Evolutionary conservation across 2,329 filamentous ascomycete species (phyloP).

Genomic region (Sporothrix luriei): DNA sequence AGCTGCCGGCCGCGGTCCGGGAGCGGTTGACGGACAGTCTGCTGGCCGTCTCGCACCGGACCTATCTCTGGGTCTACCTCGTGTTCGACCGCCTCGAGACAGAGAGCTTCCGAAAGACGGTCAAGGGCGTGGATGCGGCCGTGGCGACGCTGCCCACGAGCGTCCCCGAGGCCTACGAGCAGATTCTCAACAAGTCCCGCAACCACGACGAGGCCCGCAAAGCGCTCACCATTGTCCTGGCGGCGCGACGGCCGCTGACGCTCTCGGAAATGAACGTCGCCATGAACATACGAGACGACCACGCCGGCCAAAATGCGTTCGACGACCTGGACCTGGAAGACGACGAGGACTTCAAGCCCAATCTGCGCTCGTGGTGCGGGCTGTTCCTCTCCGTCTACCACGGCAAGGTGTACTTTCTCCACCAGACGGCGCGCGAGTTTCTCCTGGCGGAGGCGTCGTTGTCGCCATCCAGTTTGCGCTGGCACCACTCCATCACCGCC

Average conservation of each 20-base stretch:
- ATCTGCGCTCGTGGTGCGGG: slow-evolving; percentile 39
- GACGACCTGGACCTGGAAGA: slow-evolving; percentile 35
- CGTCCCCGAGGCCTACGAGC: slow-evolving; percentile 37
- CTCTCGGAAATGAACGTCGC: slow-evolving; percentile 42
- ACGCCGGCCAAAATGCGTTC: slow-evolving; percentile 28
- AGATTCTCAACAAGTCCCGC: slow-evolving; percentile 35
- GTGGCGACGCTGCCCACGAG: slow-evolving; percentile 37
- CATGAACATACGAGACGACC: slow-evolving; percentile 33
- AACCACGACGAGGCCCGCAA: slow-evolving; percentile 33
- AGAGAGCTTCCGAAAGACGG: slow-evolving; percentile 28
- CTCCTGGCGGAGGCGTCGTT: slow-evolving; percentile 33
- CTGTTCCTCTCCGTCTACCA: slow-evolving; percentile 41
- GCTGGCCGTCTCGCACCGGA: slow-evolving; percentile 39
- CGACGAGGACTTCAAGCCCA: slow-evolving; percentile 34
- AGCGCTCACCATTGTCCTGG: slow-evolving; percentile 39
- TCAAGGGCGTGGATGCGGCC: slow-evolving; percentile 32
- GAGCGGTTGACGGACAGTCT: slow-evolving; percentile 34
- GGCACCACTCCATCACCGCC: slow-evolving; percentile 36
- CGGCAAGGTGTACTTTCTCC: slow-evolving; percentile 40
- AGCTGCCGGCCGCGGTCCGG: neutral
- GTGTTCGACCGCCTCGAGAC: slow-evolving; percentile 39
- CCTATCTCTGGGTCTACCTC: slow-evolving; percentile 47
- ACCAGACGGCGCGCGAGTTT: slow-evolving; percentile 44
- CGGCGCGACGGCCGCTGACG: slow-evolving; percentile 38
- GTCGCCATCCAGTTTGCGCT: neutral